phyloP scores from a whole-genome alignment of 2,329 filamentous ascomycete genomes.

The Bipolaris zeicola region DNA sequence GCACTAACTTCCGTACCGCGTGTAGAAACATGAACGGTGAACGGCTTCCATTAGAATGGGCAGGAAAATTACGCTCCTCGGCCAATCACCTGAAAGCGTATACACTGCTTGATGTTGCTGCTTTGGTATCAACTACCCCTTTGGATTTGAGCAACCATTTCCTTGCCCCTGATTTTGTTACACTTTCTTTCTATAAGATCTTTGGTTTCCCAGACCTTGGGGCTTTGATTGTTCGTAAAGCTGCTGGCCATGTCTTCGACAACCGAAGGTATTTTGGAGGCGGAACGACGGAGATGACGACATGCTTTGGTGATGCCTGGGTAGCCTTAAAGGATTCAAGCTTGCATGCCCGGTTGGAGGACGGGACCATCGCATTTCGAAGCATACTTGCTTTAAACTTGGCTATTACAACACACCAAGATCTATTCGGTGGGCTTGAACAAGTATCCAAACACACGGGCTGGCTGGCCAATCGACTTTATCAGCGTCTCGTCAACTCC shows the following conservation, averaged over 20 bases:
- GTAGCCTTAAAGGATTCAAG: conserved; percentile 59
- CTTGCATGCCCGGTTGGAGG: conserved; percentile 67
- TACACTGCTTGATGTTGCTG: conserved; percentile 73
- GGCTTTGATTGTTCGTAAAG: conserved; percentile 78
- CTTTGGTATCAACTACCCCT: conserved; percentile 66
- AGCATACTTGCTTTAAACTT: conserved; percentile 67
- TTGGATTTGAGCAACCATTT: conserved; percentile 63
- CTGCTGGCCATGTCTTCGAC: conserved; percentile 62
- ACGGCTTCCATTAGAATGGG: conserved; percentile 71
- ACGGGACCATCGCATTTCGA: conserved; percentile 70
- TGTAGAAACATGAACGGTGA: conserved; percentile 77
- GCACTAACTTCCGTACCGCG: neutral
- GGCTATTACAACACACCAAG: conserved; percentile 62
- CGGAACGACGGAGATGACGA: conserved; percentile 66
- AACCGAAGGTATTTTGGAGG: conserved; percentile 69
- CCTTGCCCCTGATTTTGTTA: conserved; percentile 77
- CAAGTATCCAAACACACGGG: conserved; percentile 64
- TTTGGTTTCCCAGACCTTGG: conserved; percentile 94
- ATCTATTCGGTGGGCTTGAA: conserved; percentile 64
- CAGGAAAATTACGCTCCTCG: conserved; percentile 24
- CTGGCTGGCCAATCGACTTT: conserved; percentile 58
- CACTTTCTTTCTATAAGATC: conserved; percentile 91
- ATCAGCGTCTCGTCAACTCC: conserved; percentile 55
- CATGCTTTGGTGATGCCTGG: conserved; percentile 59
- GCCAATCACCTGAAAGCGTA: conserved; percentile 58